Evolutionary conservation across 2,329 filamentous ascomycete species (phyloP), one percentile per base, ranked within the genome.

Genomic region (Aspergillus tanneri): DNA sequence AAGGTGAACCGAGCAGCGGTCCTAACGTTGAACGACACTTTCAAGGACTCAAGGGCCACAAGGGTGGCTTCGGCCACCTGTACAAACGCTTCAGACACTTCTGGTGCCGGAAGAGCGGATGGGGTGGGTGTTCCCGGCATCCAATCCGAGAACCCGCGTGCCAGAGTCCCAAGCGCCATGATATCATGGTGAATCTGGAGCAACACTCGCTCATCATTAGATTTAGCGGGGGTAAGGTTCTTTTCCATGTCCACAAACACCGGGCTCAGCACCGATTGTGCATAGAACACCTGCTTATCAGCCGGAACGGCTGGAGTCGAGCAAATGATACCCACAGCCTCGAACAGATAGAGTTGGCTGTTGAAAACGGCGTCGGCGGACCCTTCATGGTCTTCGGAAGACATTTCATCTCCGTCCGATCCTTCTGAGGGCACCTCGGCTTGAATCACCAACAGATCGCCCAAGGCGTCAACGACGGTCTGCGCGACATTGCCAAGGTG

Each of bases 171-270:
- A 23, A 99, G 77, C 12, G 95, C 95, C 87, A 96, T 91, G 58
- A 99, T 90, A 57, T 95, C 87, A 68, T 99, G 93, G 67, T 99
- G 93, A 14, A 96, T 88, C 70, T 99, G 93, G 14, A 96, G 76
- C 30, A 86, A 75, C 1, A 92, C 87, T 61, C 90, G 85, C 40
- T 89, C 84, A 64, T 97, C 90, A 10, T 88, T 88, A 32, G 82
- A 76, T 66, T 89, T 89, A 22, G 92, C 93, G 46, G 84, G 76
- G 9, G 78, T 77, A 14, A 99, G 77, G 61, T 92, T 85, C 46
- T 81, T 80, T 66, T 96, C 85, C 78, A 99, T 87, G 60, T 97
- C 91, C n/a, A 80, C 74, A 65, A 96, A 95, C 7, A 99, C 76
- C 10, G 93, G 93, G 47, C 86, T 86, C 79, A 97, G 87, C 45